Evolutionary conservation across 2,329 filamentous ascomycete species (phyloP), one percentile per base, ranked within the genome.

Genomic region (Myotisia sp.): DNA sequence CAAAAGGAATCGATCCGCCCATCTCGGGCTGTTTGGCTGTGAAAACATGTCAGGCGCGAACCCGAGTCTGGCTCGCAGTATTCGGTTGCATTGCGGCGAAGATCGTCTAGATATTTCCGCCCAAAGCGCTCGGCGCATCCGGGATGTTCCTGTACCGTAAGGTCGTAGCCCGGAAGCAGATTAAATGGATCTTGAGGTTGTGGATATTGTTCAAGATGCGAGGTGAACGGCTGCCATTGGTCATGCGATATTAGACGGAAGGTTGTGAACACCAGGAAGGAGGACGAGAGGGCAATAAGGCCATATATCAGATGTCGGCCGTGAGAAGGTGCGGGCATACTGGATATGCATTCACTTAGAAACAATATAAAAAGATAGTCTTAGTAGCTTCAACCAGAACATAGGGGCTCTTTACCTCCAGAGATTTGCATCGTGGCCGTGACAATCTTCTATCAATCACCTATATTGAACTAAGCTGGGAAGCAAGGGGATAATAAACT

Each of bases 31-130:
- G 37, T 44, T 2, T 33, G 14, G 23, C 34, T 46, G 37, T 54
- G 48, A 42, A 54, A 48, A 38, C 52, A 53, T 27, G 44, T 47
- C 17, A 54, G 21, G 18, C 34, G 29, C 7, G 46, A 49, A n/a
- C 13, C 17, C 2, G 44, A 47, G 14, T 31, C 29, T 26, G 2
- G 32, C 38, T 2, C n/a, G 42, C 49, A 52, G 37, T 47, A 51
- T 27, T 44, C 40, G 7, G 39, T 42, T 5, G 44, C 37, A 12
- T 38, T 41, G 30, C 48, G 37, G 23, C 47, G 46, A 29, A 49
- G 34, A 16, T 43, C 40, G 16, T 48, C 42, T 9, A 53, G 47
- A 37, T 50, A 52, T 4, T 12, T 13, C 6, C 21, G 9, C 5
- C 33, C 36, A 17, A 38, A 44, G 3, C 34, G 33, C n/a, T 38